Evolutionary conservation across 176 grass and related monocot species (phyloP).

Genomic region (Lolium perenne): DNA sequence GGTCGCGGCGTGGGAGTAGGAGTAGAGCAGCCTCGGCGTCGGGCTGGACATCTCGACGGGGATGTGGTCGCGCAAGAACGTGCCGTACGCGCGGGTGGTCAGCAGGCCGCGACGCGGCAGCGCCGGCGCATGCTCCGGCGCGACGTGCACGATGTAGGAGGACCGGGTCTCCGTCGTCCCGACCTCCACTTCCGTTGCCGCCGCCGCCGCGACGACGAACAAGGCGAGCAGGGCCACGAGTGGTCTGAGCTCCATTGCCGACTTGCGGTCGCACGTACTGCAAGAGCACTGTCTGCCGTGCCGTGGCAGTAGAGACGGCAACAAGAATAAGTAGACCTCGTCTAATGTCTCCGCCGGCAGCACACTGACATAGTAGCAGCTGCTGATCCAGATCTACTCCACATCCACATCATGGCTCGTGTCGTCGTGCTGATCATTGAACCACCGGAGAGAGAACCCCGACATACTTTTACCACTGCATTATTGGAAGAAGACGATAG

Average conservation of each 20-base stretch:
- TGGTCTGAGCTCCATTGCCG: neutral
- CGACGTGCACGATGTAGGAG: constrained; percentile 30
- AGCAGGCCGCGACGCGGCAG: neutral
- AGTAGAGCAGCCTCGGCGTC: constrained; percentile 20
- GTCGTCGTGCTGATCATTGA: too few species aligned
- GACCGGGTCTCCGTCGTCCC: neutral
- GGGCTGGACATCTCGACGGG: neutral
- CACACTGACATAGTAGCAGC: too few species aligned
- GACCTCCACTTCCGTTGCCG: neutral
- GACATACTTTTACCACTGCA: neutral
- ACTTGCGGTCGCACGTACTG: neutral
- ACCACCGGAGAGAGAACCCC: too few species aligned
- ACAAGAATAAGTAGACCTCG: too few species aligned
- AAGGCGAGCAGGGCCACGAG: neutral
- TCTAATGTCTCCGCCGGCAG: too few species aligned
- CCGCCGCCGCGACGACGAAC: neutral
- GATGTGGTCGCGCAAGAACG: neutral
- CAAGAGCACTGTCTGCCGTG: neutral
- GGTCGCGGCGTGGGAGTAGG: constrained; percentile 42
- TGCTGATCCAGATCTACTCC: too few species aligned
- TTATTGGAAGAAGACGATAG: neutral
- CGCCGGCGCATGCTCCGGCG: neutral
- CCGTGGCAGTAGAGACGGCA: too few species aligned
- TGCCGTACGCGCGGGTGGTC: neutral
- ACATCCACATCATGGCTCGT: too few species aligned